Percentiles rank a stretch among this genome's conserved stretches.
These are phyloP conservation scores for Podospora bellae-mahoneyi DNA, from an alignment of 495 filamentous ascomycete species.

Conservation along the genomic window DNA sequence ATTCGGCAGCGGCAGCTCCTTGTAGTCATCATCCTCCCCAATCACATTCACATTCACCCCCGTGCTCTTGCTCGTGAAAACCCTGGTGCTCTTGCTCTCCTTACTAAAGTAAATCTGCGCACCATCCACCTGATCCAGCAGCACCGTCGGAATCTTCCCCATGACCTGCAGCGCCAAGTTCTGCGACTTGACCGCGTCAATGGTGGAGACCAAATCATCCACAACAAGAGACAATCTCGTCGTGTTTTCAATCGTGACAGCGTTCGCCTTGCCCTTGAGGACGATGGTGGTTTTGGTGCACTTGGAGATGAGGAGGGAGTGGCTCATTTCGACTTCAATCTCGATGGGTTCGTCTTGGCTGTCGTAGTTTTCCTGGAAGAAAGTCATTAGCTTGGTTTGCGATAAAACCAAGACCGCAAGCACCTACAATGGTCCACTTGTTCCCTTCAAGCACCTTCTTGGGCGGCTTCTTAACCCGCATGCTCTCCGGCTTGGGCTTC, in stretches of 20 bases:
- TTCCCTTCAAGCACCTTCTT: constrained; percentile 91
- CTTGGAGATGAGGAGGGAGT: constrained; percentile 86
- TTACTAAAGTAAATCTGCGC: constrained; percentile 80
- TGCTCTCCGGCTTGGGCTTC: constrained; percentile 91
- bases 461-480: constrained; percentile 89
- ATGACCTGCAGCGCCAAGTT: constrained; percentile 90
- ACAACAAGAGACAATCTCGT: constrained; percentile 78
- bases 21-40: constrained; percentile 69
- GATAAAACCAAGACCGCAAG: too few species aligned
- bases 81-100: constrained; percentile 69
- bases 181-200: constrained; percentile 90
- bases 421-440: constrained; percentile 80
- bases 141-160: constrained; percentile 75
- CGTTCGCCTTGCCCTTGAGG: constrained; percentile 88
- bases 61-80: constrained; percentile 83
- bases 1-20: constrained; percentile 80
- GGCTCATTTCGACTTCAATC: constrained; percentile 72
- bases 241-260: constrained; percentile 89
- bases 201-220: constrained; percentile 81
- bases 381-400: too few species aligned
- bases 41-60: constrained; percentile 82
- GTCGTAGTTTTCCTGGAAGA: constrained; percentile 78
- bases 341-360: constrained; percentile 67
- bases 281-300: constrained; percentile 90
- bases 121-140: constrained; percentile 91